Base-by-base conservation (phyloP, 306 rosid genomes). In the Chamaecrista fasciculata region DNA sequence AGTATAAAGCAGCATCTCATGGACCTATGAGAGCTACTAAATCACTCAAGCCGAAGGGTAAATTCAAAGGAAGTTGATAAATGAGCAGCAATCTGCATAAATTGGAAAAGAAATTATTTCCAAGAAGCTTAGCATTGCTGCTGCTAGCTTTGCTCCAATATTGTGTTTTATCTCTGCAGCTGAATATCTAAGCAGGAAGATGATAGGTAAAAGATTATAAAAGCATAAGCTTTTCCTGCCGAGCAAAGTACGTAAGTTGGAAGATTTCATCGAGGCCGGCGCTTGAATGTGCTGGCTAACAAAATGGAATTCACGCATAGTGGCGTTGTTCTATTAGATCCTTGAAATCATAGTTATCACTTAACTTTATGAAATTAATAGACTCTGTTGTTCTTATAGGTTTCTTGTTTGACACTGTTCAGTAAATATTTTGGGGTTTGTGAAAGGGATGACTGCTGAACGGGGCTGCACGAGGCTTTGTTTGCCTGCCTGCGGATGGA, bases 1-100 rank as follows among this genome's bases (percentile, higher is more conserved):
- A 78, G 59, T 71, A 49, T 53, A 80, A 65, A 71, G 55, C 67
- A 59, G 77, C 70, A 21, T 59, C 46, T 71, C 53, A 16, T 55
- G 83, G 42, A 49, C 68, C 77, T 25, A 36, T 21, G 42, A n/a
- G 44, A 55, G 71, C 73, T 75, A 69, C 85, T 59, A 84, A 75
- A 70, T 44, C 74, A 8, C 73, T 50, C 37, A 78, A 76, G 61
- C 51, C 44, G 16, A 80, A 70, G 53, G 62, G 73, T 59, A 77
- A 77, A 34, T 71, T 76, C 34, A 23, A 62, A 74, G 66, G 68
- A 66, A 47, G 50, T 37, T 47, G 21, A 77, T 31, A 31, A 36
- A 56, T 15, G 23, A 26, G 52, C 21, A 37, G 46, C 73, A 40
- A 28, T 23, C 28, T 44, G 46, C 55, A 26, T 28, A 33, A 62